Conservation (phyloP, 129 eudicot genomes). For the Calendula officinalis region DNA sequence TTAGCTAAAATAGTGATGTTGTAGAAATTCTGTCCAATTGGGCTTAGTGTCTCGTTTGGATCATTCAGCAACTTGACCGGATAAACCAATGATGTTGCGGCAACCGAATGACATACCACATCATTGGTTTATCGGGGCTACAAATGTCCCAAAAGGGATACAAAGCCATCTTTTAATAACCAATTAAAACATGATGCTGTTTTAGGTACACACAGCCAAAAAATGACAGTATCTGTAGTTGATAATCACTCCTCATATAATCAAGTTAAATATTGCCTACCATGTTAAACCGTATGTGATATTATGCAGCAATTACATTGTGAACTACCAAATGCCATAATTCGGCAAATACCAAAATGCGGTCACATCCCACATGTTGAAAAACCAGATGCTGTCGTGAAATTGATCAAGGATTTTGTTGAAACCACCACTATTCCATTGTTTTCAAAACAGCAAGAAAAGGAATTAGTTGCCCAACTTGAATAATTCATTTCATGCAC, state of each 20-base stretch:
- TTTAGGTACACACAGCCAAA: too few relatives aligned
- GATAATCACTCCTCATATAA: not conserved
- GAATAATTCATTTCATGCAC: conserved; percentile 21
- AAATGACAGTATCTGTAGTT: too few relatives aligned
- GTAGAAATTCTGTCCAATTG: too few relatives aligned
- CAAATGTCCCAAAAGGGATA: too few relatives aligned
- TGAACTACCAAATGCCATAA: conserved; percentile 69
- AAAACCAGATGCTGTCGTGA: conserved; percentile 63
- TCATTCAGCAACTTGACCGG: too few relatives aligned
- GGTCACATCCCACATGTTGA: conserved; percentile 95
- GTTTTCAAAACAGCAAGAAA: conserved; percentile 19
- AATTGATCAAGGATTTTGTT: conserved; percentile 57
- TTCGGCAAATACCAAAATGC: conserved; percentile 80
- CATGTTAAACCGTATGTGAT: not conserved
- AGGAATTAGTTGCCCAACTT: conserved; percentile 23
- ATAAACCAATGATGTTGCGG: too few relatives aligned
- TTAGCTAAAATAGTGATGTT: too few relatives aligned
- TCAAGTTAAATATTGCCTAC: not conserved
- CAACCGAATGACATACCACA: too few relatives aligned
- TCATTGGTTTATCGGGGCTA: too few relatives aligned
- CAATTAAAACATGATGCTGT: too few relatives aligned
- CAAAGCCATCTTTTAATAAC: too few relatives aligned
- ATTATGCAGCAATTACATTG: conserved; percentile 64
- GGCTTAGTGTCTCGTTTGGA: too few relatives aligned
- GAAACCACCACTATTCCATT: not conserved